Conservation (phyloP, 208 protist species). For the Trypanosoma grayi region DNA sequence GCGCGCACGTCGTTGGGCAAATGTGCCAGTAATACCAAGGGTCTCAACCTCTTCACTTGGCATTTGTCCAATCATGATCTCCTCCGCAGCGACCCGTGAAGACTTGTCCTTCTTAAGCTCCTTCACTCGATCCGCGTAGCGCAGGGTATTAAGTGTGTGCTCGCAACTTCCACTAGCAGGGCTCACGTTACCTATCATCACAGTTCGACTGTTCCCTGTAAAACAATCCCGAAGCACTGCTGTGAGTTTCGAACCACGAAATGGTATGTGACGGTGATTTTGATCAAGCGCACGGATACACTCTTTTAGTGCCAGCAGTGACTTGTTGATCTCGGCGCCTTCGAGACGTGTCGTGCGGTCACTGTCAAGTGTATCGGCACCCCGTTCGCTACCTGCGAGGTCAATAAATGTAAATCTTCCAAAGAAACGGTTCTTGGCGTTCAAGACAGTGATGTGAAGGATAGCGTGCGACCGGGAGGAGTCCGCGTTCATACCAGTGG, state of each 20-base stretch:
- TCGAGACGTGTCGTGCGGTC: constrained; percentile 96
- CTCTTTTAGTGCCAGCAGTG: constrained; percentile 98
- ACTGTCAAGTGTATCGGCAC: constrained; percentile 93
- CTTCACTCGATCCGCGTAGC: constrained; percentile 97
- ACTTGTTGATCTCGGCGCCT: constrained; percentile 99
- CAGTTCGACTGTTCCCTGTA: constrained; percentile 95
- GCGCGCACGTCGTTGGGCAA: constrained; percentile 79
- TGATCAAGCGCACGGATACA: constrained; percentile 97
- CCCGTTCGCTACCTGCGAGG: constrained; percentile 98
- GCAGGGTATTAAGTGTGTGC: constrained; percentile 98
- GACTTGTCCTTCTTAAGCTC: constrained; percentile 92
- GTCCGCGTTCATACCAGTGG: constrained; percentile 52
- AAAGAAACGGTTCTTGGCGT: constrained; percentile 48
- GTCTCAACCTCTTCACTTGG: constrained; percentile 85
- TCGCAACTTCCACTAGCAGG: constrained; percentile 89
- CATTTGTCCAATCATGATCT: constrained; percentile 93
- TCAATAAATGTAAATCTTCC: constrained; percentile 99
- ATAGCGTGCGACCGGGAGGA: constrained; percentile 90
- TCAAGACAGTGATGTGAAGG: constrained; percentile 86
- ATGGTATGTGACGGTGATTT: constrained; percentile 96
- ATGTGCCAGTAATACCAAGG: constrained; percentile 64
- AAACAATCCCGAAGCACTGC: constrained; percentile 96
- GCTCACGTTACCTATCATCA: constrained; percentile 97
- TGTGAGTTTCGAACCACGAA: constrained; percentile 97
- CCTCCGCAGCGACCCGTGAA: constrained; percentile 67